Evolutionary conservation across 768 basidiomycete genomes (phyloP).

Genomic region (Pulveroboletus sp.): DNA sequence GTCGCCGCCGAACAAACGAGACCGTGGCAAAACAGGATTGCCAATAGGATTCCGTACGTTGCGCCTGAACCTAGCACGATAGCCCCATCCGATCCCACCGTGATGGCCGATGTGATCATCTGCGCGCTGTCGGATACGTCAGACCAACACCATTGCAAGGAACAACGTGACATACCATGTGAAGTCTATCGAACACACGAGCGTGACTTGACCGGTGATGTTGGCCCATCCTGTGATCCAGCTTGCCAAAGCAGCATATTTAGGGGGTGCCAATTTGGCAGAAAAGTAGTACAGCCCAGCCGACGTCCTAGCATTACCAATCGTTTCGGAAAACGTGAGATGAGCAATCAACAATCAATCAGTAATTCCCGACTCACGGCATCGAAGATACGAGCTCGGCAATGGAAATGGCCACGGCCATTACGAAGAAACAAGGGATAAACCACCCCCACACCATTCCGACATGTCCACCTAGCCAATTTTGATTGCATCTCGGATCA

Average conservation of each 20-base stretch:
- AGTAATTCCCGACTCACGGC: slow-evolving; percentile 50
- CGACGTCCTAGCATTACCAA: slow-evolving; percentile 51
- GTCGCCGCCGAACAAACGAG: slow-evolving; percentile 72
- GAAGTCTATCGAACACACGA: slow-evolving; percentile 75
- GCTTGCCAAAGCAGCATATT: slow-evolving; percentile 60
- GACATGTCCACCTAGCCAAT: slow-evolving; percentile 60
- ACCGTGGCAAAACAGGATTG: slow-evolving; percentile 65
- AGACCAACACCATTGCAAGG: neutral
- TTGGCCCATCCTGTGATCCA: slow-evolving; percentile 68
- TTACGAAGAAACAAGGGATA: slow-evolving; percentile 66
- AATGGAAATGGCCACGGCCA: slow-evolving; percentile 67
- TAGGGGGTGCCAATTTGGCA: slow-evolving; percentile 64
- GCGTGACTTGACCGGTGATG: slow-evolving; percentile 65
- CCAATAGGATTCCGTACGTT: slow-evolving; percentile 66
- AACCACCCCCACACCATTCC: slow-evolving; percentile 80
- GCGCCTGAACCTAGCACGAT: slow-evolving; percentile 53
- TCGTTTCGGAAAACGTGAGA: neutral
- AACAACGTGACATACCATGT: slow-evolving; percentile 44
- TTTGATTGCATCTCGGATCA: neutral
- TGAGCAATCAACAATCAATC: neutral
- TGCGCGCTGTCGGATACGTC: slow-evolving; percentile 46
- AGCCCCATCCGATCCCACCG: slow-evolving; percentile 55
- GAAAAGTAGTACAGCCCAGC: slow-evolving; percentile 80
- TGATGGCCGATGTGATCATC: slow-evolving; percentile 73
- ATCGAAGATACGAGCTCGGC: slow-evolving; percentile 72